Evolutionary conservation across 257 asterid genomes (phyloP).

Genomic region (Gynochthodes officinalis): DNA sequence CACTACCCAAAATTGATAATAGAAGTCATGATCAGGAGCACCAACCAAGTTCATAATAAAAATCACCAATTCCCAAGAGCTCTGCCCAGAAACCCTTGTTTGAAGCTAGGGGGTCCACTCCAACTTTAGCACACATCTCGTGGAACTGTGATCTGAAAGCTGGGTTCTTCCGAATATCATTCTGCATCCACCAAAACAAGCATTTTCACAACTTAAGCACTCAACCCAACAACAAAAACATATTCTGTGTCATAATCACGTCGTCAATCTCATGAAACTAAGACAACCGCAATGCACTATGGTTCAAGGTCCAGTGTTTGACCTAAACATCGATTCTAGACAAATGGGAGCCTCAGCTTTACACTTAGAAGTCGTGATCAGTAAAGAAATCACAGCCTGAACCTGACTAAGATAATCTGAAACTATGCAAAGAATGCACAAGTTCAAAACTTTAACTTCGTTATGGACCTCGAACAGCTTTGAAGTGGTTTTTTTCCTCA

Average conservation of each 20-base stretch:
- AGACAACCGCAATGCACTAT: background rate
- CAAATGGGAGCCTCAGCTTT: background rate
- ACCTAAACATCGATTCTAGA: background rate
- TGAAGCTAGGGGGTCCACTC: constrained; percentile 98
- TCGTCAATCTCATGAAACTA: background rate
- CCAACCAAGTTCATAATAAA: constrained; percentile 97
- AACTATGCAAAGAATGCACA: background rate
- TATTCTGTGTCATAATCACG: background rate
- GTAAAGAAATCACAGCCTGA: background rate
- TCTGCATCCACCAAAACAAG: constrained; percentile 43
- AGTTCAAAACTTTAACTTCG: background rate
- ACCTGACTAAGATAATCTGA: background rate
- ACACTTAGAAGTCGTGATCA: background rate
- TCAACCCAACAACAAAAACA: background rate
- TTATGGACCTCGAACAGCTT: background rate
- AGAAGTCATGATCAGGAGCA: constrained; percentile 25
- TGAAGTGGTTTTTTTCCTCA: too few relatives aligned
- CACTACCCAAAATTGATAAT: background rate
- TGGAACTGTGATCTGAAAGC: constrained; percentile 94
- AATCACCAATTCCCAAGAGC: constrained; percentile 92
- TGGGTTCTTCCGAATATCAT: constrained; percentile 95
- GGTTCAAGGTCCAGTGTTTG: background rate
- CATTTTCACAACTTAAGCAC: background rate
- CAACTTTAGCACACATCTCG: constrained; percentile 99
- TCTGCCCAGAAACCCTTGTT: constrained; percentile 99